A percentile compares a stretch with the other conserved stretches of the same genome.
Evolutionary conservation across 169 alveolate species (phyloP).

Genomic region (Plasmodium chabaudi): DNA sequence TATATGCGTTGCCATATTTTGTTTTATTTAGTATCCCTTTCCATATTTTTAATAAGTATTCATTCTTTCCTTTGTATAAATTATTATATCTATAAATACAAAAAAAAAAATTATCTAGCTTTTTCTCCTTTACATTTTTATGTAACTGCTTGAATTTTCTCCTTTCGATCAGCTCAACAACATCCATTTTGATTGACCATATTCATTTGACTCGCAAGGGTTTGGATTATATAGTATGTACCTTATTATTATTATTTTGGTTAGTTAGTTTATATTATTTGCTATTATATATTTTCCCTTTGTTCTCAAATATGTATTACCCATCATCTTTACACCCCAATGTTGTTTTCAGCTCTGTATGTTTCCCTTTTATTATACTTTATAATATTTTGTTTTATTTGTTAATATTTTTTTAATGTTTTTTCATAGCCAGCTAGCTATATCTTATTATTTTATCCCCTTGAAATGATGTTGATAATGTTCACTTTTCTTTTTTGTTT

Average conservation of each 20-base stretch:
- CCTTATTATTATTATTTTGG: not conserved
- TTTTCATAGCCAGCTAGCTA: no score
- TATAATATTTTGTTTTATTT: no score
- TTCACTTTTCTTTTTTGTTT: no score
- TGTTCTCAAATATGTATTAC: no score
- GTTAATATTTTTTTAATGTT: no score
- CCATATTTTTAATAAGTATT: constrained; percentile 30
- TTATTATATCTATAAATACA: constrained; percentile 27
- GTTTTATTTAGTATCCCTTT: constrained; percentile 8
- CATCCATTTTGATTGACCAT: constrained; percentile 12
- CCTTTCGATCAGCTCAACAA: constrained; percentile 40
- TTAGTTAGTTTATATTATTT: not conserved
- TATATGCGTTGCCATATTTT: not conserved
- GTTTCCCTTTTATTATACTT: no score
- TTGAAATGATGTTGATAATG: no score
- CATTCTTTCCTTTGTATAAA: constrained; percentile 55
- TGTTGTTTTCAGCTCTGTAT: no score
- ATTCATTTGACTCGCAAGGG: no score
- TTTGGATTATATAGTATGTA: not conserved
- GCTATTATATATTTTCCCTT: no score
- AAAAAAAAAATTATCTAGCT: constrained; percentile 27
- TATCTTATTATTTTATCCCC: no score
- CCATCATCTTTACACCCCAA: no score
- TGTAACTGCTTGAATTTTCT: constrained; percentile 25
- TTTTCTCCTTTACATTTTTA: constrained; percentile 15